Conservation (phyloP, 2,329 filamentous ascomycete genomes). For the Monosporascus sp. region DNA sequence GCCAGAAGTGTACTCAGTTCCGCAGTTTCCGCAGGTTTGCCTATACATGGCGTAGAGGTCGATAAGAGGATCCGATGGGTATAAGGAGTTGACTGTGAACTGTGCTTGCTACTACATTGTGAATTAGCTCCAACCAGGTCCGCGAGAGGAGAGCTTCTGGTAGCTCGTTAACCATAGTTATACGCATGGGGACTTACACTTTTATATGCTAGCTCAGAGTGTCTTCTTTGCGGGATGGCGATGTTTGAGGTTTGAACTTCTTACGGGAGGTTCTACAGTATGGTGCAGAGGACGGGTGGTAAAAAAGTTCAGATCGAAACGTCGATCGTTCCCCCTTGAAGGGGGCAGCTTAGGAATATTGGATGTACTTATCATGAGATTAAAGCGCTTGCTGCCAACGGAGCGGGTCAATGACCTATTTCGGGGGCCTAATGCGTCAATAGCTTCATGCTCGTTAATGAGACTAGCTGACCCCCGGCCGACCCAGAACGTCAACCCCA, state of each 20-base stretch:
- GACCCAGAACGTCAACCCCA: not conserved
- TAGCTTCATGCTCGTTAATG: not conserved
- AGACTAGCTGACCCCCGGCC: not conserved
- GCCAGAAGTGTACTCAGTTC: slow-evolving; percentile 29
- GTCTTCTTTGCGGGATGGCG: not conserved
- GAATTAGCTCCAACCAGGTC: not conserved
- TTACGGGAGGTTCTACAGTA: not conserved
- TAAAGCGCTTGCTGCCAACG: not conserved
- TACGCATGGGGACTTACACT: not conserved
- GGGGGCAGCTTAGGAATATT: not conserved
- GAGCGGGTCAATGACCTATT: not conserved
- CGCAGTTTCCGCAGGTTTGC: slow-evolving; percentile 30
- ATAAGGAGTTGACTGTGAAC: not conserved
- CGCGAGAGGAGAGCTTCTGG: too few relatives aligned
- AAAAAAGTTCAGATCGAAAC: not conserved
- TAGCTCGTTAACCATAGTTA: too few relatives aligned
- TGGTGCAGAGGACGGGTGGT: not conserved
- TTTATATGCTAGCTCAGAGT: not conserved
- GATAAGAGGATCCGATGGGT: slow-evolving; percentile 1
- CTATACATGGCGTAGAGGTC: slow-evolving; percentile 23
- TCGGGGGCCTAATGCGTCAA: not conserved
- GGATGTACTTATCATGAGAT: not conserved
- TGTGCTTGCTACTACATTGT: not conserved
- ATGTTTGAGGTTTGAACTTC: not conserved
- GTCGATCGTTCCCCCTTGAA: not conserved